Evolutionary conservation across 2,329 filamentous ascomycete species (phyloP).

Genomic region (Aureobasidium melanogenum): DNA sequence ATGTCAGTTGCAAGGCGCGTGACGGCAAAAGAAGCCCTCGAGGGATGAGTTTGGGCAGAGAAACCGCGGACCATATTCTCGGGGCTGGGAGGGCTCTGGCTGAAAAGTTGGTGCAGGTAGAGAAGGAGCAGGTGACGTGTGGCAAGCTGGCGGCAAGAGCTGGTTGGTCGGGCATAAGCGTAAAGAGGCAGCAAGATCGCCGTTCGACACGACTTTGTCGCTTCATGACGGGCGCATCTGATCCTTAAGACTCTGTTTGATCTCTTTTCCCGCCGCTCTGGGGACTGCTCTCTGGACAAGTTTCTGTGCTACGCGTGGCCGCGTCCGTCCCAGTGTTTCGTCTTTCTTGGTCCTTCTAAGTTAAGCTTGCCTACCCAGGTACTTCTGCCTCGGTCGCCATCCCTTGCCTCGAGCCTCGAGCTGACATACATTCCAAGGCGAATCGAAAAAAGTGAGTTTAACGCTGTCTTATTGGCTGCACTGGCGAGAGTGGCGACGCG

Average conservation of each 20-base stretch:
- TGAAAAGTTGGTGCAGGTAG: neutral
- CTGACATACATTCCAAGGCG: conserved; percentile 9
- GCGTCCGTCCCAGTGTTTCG: neutral
- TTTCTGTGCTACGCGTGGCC: neutral
- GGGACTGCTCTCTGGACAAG: neutral
- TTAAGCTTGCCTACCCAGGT: neutral
- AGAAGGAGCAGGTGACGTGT: conserved; percentile 6
- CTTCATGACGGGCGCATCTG: conserved; percentile 9
- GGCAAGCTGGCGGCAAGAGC: neutral
- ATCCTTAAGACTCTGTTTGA: conserved; percentile 5
- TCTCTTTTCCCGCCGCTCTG: neutral
- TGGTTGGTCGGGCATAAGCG: conserved; percentile 11
- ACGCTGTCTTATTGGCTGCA: conserved; percentile 1
- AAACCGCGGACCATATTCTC: conserved; percentile 2
- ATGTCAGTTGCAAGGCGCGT: neutral
- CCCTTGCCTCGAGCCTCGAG: neutral
- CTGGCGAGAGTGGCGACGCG: neutral
- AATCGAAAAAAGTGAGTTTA: conserved; percentile 8
- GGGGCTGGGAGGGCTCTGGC: neutral
- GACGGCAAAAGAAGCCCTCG: neutral
- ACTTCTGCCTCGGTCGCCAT: conserved; percentile 1
- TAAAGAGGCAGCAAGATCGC: conserved; percentile 1
- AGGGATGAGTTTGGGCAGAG: neutral
- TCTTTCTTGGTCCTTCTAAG: neutral
- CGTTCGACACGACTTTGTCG: neutral